Evolutionary conservation across 2,329 filamentous ascomycete species (phyloP), one percentile per base, ranked within the genome.

Genomic region (Colletotrichum karsti): DNA sequence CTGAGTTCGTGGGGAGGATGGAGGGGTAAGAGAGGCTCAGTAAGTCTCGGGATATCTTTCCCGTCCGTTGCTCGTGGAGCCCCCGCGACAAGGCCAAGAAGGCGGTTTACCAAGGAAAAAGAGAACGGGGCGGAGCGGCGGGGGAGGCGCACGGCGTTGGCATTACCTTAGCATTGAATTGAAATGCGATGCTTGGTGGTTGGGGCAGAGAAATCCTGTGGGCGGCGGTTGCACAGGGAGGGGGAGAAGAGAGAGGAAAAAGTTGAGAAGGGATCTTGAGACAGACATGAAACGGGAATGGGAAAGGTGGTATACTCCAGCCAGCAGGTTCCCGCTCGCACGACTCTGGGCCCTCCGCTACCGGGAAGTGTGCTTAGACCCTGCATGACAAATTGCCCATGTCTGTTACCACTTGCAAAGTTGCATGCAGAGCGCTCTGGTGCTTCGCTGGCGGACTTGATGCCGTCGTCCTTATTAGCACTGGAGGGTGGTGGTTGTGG

Each of bases 201-300:
- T 35, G 33, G 10, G 33, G 10, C 10, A 8, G 15, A 35, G 33
- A 13, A 4, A 10, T 35, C 13, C 5, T 35, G 10, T 35, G 33
- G 5, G 9, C 9, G 33, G 33, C 4, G 33, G 33, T 10, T 3
- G 30, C 4, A 3, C 30, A 7, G 2, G 33, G 33, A 13, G 10
- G 9, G 30, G 5, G 33, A 42, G 39, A 42, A 7, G 3, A 20
- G n/a, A 20, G n/a, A n/a, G n/a, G 18, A 2, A n/a, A 28, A 28
- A 42, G 51, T 41, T 41, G 51, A 28, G 53, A 44, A 51, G 26
- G 42, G 20, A 28, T 69, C 54, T 55, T 70, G 67, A 68, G 67
- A 70, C 67, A 58, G 13, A 68, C 54, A 55, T 70, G 67, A 70
- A 70, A 70, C 67, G 58, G 58, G 39, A 20, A 28, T 50, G 46